These are phyloP conservation scores for Irpex sp. DNA, from an alignment of 1,284 basidiomycete species.

Conservation along the genomic window DNA sequence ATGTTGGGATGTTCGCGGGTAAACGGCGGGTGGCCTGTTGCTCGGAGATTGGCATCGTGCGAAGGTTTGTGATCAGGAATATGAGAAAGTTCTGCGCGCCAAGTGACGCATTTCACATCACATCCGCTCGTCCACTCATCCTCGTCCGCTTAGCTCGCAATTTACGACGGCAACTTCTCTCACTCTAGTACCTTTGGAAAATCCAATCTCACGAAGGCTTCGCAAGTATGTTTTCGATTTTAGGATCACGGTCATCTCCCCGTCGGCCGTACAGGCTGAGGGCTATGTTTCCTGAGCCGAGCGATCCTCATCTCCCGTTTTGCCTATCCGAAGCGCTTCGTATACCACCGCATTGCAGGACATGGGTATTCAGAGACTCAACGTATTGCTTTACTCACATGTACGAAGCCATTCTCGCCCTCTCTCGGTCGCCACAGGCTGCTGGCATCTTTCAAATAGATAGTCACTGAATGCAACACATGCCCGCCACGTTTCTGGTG, in stretches of 20 bases:
- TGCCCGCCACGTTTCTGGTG: background rate
- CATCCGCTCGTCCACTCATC: background rate
- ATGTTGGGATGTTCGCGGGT: background rate
- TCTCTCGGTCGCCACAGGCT: background rate
- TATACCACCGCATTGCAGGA: background rate
- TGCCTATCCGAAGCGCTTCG: background rate
- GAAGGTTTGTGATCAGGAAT: background rate
- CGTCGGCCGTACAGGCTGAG: background rate
- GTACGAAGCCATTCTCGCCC: background rate
- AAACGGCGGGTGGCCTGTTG: background rate
- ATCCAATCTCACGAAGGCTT: background rate
- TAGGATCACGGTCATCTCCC: background rate
- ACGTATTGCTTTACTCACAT: background rate
- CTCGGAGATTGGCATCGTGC: background rate
- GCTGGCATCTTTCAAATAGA: background rate
- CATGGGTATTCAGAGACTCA: background rate
- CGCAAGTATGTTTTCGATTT: background rate
- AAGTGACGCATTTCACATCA: background rate
- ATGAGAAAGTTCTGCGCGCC: background rate
- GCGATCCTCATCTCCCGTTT: background rate
- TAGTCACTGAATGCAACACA: background rate
- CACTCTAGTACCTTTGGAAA: background rate
- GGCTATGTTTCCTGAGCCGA: background rate
- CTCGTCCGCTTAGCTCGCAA: background rate
- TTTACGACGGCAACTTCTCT: background rate